Percentiles rank a stretch among this genome's conserved stretches.
These are phyloP conservation scores for Steccherinum ochraceum DNA, from an alignment of 768 basidiomycete genomes.

Conservation along the genomic window DNA sequence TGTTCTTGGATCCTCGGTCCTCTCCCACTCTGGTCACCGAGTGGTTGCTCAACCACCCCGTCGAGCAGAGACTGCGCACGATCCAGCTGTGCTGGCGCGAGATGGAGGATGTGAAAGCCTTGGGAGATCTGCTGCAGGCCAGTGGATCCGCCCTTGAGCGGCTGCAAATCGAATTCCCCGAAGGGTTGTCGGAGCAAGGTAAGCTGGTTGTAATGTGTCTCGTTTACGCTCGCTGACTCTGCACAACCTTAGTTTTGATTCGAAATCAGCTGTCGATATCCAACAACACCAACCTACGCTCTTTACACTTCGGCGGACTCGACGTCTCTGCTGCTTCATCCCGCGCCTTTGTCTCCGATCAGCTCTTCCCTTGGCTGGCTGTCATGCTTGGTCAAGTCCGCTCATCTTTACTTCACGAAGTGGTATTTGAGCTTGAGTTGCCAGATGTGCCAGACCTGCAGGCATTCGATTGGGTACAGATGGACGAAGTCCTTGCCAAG, in stretches of 20 bases:
- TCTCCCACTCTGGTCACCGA: constrained; percentile 24
- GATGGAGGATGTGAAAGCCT: constrained; percentile 17
- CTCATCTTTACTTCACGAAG: constrained; percentile 9
- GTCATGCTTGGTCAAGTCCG: constrained; percentile 12
- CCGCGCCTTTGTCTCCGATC: constrained; percentile 15
- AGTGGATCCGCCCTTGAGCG: constrained; percentile 21
- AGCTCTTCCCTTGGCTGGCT: constrained; percentile 12
- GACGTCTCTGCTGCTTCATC: constrained; percentile 15
- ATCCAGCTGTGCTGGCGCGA: constrained; percentile 26
- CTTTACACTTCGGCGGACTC: constrained; percentile 21
- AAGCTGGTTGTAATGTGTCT: background rate
- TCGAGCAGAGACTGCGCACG: constrained; percentile 17
- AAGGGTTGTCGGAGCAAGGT: constrained; percentile 18
- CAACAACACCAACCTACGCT: constrained; percentile 21
- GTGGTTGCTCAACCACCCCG: constrained; percentile 20
- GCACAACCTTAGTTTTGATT: background rate
- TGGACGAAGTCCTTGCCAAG: constrained; percentile 17
- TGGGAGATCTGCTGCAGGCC: constrained; percentile 20
- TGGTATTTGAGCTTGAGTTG: constrained; percentile 21
- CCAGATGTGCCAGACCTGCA: constrained; percentile 13
- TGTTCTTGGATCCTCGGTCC: constrained; percentile 21
- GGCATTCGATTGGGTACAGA: constrained; percentile 22
- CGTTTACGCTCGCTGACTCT: background rate
- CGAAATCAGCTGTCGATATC: constrained; percentile 20
- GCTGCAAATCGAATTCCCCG: constrained; percentile 21